Base-by-base conservation (phyloP, 306 rosid genomes). In the Sindora glabra region DNA sequence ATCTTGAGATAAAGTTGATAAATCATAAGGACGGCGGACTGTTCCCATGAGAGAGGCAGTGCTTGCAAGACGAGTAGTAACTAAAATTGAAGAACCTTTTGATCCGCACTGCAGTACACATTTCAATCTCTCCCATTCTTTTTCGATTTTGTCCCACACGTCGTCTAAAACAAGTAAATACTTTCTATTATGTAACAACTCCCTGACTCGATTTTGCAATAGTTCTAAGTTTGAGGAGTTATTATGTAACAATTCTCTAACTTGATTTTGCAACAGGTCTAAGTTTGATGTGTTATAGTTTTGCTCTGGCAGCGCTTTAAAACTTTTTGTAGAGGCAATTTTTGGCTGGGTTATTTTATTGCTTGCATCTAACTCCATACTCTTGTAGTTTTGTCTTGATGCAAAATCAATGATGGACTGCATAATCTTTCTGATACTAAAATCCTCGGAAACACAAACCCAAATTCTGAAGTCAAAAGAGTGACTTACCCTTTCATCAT, bases 151-250 rank as follows among this genome's bases (percentile, higher is more conserved):
- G 21, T 48, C 56, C 71, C 77, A 64, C 15, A 64, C 52, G 11
- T 56, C 77, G 22, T 65, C 67, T 6, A 72, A 58, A 19, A 72
- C 72, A 3, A 64, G 41, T 9, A 64, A 30, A 30, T n/a, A n/a
- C n/a, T n/a, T n/a, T n/a, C n/a, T n/a, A n/a, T n/a, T n/a, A n/a
- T n/a, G n/a, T n/a, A n/a, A n/a, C n/a, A n/a, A n/a, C n/a, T n/a
- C n/a, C n/a, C n/a, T n/a, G n/a, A n/a, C n/a, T n/a, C n/a, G n/a
- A n/a, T n/a, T n/a, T n/a, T n/a, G n/a, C n/a, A n/a, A n/a, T n/a
- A n/a, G n/a, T n/a, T n/a, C n/a, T n/a, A n/a, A n/a, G n/a, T n/a
- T n/a, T n/a, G n/a, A n/a, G n/a, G 47, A 64, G 30, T 57, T 57
- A 22, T 25, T 15, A 6, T 18, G 7, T 3, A 64, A 25, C 23